Evolutionary conservation across 345 rosid genomes (phyloP), one percentile per base, ranked within the genome.

Genomic region (Gossypium mustelinum): DNA sequence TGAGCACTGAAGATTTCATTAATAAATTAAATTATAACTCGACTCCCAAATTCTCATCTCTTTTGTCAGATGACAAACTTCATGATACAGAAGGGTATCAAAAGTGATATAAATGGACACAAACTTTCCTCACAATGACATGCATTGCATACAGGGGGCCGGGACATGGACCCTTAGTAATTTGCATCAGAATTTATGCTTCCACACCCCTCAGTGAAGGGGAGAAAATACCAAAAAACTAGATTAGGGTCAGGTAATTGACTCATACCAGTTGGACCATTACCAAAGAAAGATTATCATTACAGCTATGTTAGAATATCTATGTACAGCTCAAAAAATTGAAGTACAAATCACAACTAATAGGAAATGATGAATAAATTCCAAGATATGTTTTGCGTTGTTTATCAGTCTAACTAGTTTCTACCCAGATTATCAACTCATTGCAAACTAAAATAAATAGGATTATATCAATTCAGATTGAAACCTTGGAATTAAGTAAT

Each of bases 101-200:
- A 74, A 7, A 58, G 5, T 20, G 22, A 74, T 48, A 17, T 7
- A 41, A 29, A 22, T 9, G 18, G 24, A 20, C 34, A 57, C 12
- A 68, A 50, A 48, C 20, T 4, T 3, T 13, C n/a, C 59, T 12
- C 25, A 55, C 8, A 3, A 71, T 22, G 18, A 20, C 41, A 41
- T 51, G 60, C 14, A 69, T 50, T 51, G 13, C 11, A 47, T 22
- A 22, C 18, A 67, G 3, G 24, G 22, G 58, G 55, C 6, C 55
- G 9, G 24, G 9, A 3, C 58, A 45, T 29, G 62, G 50, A 54
- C 20, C 24, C 6, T 73, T 47, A 17, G 56, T n/a, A 20, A n/a
- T 20, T 68, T 72, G 29, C 62, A 55, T 45, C 71, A 18, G 39
- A 67, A 67, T 47, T 51, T 2, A 52, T 29, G 73, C 73, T 50